Conservation (phyloP, 2,329 filamentous ascomycete species). For the Clarireedia hainanense region DNA sequence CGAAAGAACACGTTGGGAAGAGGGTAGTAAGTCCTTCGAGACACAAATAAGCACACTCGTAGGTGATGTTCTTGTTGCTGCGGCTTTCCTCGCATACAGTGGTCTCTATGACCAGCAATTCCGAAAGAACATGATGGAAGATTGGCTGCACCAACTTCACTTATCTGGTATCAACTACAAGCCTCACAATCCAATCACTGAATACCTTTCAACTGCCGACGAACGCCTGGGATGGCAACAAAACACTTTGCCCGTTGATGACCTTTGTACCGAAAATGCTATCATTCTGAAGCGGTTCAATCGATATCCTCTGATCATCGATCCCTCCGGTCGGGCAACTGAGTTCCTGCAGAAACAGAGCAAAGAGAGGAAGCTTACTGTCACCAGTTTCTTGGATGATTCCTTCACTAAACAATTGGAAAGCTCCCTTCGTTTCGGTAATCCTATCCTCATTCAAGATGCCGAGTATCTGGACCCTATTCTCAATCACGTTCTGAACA, state of each 20-base stretch:
- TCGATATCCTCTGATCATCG: constrained; percentile 94
- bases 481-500: constrained; percentile 97
- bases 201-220: constrained; percentile 94
- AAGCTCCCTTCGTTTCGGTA: constrained; percentile 93
- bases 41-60: constrained; percentile 95
- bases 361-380: constrained; percentile 85
- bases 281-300: constrained; percentile 98
- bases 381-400: constrained; percentile 96
- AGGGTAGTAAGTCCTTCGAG: constrained; percentile 95
- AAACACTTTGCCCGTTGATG: constrained; percentile 86
- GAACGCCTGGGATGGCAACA: constrained; percentile 93
- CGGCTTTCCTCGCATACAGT: constrained; percentile 92
- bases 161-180: constrained; percentile 93
- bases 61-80: constrained; percentile 91
- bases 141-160: constrained; percentile 90
- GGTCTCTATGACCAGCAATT: constrained; percentile 98
- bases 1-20: constrained; percentile 89
- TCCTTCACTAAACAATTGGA: constrained; percentile 97
- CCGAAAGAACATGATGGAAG: constrained; percentile 94
- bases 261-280: constrained; percentile 96
- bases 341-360: constrained; percentile 94
- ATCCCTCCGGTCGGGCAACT: constrained; percentile 88
- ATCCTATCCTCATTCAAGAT: constrained; percentile 96
- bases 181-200: constrained; percentile 85
- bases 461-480: constrained; percentile 96